Conservation (phyloP, 148 eudicot species). For the Chenopodium suecicum region DNA sequence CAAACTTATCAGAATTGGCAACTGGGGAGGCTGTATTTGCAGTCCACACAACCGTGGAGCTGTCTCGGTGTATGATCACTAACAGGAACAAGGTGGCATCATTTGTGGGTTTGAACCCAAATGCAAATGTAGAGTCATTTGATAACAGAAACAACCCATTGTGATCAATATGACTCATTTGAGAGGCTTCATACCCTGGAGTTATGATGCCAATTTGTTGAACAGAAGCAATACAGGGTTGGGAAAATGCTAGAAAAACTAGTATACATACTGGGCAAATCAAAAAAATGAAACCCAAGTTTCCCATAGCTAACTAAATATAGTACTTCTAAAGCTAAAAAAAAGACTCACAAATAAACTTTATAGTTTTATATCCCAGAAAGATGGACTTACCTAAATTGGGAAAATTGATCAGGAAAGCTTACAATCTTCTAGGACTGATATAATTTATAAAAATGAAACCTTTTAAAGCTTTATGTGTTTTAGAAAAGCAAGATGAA, state of each 20-base stretch:
- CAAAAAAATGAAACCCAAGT: conserved; percentile 33
- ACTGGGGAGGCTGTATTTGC: conserved; percentile 66
- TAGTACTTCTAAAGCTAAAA: neutral
- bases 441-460: neutral
- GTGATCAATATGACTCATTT: conserved; percentile 73
- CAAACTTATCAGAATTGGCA: conserved; percentile 53
- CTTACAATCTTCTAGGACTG: neutral
- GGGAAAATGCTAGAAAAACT: conserved; percentile 33
- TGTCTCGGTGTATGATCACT: conserved; percentile 50
- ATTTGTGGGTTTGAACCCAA: conserved; percentile 62
- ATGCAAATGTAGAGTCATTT: conserved; percentile 61
- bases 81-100: conserved; percentile 61
- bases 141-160: conserved; percentile 69
- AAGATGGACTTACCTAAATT: neutral
- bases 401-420: neutral
- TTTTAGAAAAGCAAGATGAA: neutral
- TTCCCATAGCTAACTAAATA: conserved; percentile 34
- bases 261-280: conserved; percentile 23
- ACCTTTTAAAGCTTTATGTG: neutral
- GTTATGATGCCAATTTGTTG: conserved; percentile 43
- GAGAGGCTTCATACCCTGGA: conserved; percentile 51
- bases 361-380: neutral
- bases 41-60: conserved; percentile 63
- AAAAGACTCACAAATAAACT: neutral
- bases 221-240: conserved; percentile 41